phyloP scores from a whole-genome alignment of 495 filamentous ascomycete genomes.

The Letharia columbiana region DNA sequence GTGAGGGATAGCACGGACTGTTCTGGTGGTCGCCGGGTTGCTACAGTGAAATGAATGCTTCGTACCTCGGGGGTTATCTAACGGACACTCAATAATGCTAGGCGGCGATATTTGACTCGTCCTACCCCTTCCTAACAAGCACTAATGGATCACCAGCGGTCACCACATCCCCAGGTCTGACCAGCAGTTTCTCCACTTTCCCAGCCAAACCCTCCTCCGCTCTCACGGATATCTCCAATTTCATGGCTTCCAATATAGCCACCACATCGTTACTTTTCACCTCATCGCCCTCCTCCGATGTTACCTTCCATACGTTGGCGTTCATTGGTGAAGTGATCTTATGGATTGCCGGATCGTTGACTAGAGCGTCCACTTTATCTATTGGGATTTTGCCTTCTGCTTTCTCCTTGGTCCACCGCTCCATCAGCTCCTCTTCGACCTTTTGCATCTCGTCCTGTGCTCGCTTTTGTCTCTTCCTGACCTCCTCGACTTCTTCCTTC shows the following conservation, averaged over 20 bases:
- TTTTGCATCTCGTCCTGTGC: slow-evolving; percentile 42
- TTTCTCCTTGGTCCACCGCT: slow-evolving; percentile 42
- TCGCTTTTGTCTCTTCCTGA: slow-evolving; percentile 34
- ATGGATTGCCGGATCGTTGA: slow-evolving; percentile 38
- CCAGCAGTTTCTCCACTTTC: slow-evolving; percentile 35
- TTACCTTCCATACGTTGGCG: slow-evolving; percentile 53
- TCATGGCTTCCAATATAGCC: slow-evolving; percentile 48
- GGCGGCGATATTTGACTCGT: neutral
- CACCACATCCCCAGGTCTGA: slow-evolving; percentile 37
- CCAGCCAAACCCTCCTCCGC: slow-evolving; percentile 26
- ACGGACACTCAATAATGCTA: neutral
- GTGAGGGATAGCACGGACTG: no score
- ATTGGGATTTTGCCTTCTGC: slow-evolving; percentile 35
- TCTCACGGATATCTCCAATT: slow-evolving; percentile 43
- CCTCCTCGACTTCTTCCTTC: slow-evolving; percentile 35
- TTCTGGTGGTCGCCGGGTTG: neutral
- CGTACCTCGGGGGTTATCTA: neutral
- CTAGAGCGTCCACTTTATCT: slow-evolving; percentile 35
- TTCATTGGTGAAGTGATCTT: slow-evolving; percentile 41
- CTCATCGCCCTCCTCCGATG: slow-evolving; percentile 36
- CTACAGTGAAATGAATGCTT: neutral
- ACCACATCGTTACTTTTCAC: slow-evolving; percentile 32
- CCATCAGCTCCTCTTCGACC: slow-evolving; percentile 37
- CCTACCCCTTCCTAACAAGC: slow-evolving; percentile 25
- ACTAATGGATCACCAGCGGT: slow-evolving; percentile 34